Percentiles rank a stretch among this genome's conserved stretches.
Conservation (phyloP, 257 asterid species). For the Salvia splendens region DNA sequence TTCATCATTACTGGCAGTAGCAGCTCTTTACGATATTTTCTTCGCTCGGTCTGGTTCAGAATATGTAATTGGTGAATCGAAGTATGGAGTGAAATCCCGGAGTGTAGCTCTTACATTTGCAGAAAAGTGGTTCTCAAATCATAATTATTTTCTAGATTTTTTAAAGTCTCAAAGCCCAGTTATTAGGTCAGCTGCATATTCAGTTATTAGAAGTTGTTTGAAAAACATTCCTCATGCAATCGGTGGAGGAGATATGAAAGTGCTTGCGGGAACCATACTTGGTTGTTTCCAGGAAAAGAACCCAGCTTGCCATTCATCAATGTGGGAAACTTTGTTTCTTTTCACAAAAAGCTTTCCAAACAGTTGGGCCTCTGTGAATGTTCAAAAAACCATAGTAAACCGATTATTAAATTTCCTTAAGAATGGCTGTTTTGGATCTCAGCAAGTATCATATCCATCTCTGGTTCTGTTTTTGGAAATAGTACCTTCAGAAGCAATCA, state of each 20-base stretch:
- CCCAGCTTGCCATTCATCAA: constrained; percentile 81
- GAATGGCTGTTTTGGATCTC: constrained; percentile 98
- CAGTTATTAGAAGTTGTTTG: constrained; percentile 72
- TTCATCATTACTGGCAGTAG: constrained; percentile 84
- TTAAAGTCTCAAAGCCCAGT: constrained; percentile 76
- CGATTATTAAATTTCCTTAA: constrained; percentile 79
- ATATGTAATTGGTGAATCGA: constrained; percentile 57
- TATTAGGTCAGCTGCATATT: constrained; percentile 84
- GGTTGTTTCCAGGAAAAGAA: constrained; percentile 90
- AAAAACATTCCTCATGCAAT: constrained; percentile 74
- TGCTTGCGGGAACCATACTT: constrained; percentile 75
- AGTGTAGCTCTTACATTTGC: constrained; percentile 63
- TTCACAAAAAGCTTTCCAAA: constrained; percentile 69
- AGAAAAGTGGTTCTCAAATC: constrained; percentile 62
- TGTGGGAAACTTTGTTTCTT: constrained; percentile 84
- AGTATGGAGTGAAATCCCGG: constrained; percentile 75
- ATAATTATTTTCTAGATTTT: constrained; percentile 71
- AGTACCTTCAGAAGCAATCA: constrained; percentile 63
- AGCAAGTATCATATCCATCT: constrained; percentile 88
- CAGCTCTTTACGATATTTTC: constrained; percentile 83
- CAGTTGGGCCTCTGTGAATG: constrained; percentile 72
- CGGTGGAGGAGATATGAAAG: constrained; percentile 62
- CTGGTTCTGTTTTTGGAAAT: constrained; percentile 71
- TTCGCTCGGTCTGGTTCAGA: constrained; percentile 56
- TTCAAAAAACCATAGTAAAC: constrained; percentile 67